Percentiles rank a stretch among this genome's conserved stretches.
Evolutionary conservation across 2,329 filamentous ascomycete species (phyloP).

Genomic region (Aureobasidium namibiae): DNA sequence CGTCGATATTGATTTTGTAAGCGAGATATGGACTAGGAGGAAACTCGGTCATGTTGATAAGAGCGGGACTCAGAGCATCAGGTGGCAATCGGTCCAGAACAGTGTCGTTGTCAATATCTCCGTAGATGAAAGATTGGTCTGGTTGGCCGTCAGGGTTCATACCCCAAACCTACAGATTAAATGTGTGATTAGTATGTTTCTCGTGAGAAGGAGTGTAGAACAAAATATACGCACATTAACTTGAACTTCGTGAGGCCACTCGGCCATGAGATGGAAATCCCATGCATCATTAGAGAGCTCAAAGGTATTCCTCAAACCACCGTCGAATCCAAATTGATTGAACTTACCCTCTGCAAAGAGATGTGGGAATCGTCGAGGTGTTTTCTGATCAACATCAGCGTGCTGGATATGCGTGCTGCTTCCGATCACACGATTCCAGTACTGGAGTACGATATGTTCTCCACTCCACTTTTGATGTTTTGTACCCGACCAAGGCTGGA

Average conservation of each 20-base stretch:
- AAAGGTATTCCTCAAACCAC: constrained; percentile 48
- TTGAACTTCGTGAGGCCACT: constrained; percentile 55
- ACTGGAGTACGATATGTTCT: constrained; percentile 55
- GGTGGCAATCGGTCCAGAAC: constrained; percentile 56
- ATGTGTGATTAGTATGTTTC: no score
- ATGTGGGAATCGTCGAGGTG: constrained; percentile 50
- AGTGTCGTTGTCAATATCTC: constrained; percentile 53
- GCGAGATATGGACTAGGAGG: constrained; percentile 48
- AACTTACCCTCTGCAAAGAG: constrained; percentile 54
- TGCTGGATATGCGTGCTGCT: constrained; percentile 55
- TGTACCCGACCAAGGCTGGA: constrained; percentile 51
- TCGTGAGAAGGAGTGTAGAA: no score
- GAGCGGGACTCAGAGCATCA: constrained; percentile 45
- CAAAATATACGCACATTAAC: constrained; percentile 42
- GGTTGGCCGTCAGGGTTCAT: constrained; percentile 56
- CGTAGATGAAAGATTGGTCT: constrained; percentile 51
- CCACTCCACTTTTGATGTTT: constrained; percentile 50
- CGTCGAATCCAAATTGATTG: constrained; percentile 58
- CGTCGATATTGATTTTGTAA: constrained; percentile 49
- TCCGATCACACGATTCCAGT: constrained; percentile 51
- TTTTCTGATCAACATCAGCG: constrained; percentile 39
- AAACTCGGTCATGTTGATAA: constrained; percentile 51
- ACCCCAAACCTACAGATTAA: constrained; percentile 43
- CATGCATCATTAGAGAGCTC: constrained; percentile 44
- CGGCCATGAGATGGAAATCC: constrained; percentile 53